phyloP scores from a whole-genome alignment of 1,139 yeast species.

The Wickerhamomyces sp. region DNA sequence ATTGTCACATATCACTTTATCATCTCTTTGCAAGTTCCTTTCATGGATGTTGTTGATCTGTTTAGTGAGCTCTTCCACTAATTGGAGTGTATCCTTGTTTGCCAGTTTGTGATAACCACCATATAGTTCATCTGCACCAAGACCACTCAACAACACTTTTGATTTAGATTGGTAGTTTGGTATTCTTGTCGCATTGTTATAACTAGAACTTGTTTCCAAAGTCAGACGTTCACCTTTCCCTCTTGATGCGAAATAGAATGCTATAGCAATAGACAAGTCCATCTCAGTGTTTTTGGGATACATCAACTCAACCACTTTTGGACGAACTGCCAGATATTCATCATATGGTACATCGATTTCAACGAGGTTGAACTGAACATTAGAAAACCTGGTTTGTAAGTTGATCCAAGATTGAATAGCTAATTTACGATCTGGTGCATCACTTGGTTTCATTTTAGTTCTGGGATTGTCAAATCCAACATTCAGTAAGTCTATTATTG shows the following conservation, averaged over 20 bases:
- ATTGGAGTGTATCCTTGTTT: constrained; percentile 29
- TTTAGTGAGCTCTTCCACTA: constrained; percentile 51
- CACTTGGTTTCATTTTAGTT: constrained; percentile 50
- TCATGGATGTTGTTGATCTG: constrained; percentile 74
- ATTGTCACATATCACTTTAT: constrained; percentile 78
- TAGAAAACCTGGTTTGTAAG: constrained; percentile 38
- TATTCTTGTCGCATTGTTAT: constrained; percentile 10
- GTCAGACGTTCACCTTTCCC: constrained; percentile 41
- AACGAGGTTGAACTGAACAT: constrained; percentile 41
- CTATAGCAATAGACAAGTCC: constrained; percentile 93
- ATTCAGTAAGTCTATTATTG: constrained; percentile 68
- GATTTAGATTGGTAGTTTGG: constrained; percentile 44
- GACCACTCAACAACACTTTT: constrained; percentile 78
- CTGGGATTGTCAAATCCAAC: constrained; percentile 95
- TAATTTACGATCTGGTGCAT: constrained; percentile 79
- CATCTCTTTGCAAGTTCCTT: constrained; percentile 87
- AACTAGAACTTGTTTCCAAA: constrained; percentile 16
- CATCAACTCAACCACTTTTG: constrained; percentile 60
- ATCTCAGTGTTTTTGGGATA: constrained; percentile 85
- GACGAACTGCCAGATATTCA: constrained; percentile 50
- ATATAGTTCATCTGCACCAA: constrained; percentile 96
- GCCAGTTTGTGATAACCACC: constrained; percentile 72
- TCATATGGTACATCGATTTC: constrained; percentile 72
- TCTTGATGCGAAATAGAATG: constrained; percentile 85
- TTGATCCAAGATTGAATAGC: constrained; percentile 60